phyloP scores from a whole-genome alignment of 2,329 filamentous ascomycete genomes.

The Sarocladium brachiariae region DNA sequence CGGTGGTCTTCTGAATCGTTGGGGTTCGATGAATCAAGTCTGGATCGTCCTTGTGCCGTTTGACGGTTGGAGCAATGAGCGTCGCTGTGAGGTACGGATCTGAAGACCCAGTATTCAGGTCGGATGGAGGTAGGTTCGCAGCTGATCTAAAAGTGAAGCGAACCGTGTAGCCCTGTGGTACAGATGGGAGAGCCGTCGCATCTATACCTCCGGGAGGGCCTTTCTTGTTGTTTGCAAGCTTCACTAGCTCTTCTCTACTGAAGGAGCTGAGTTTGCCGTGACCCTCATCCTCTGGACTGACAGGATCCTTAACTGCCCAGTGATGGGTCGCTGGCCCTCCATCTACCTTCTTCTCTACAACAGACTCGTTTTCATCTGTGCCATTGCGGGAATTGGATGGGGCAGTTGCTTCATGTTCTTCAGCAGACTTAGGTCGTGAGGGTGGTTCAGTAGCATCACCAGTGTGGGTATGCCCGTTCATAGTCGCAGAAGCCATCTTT shows the following conservation, averaged over 20 bases:
- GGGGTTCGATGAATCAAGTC: slow-evolving; percentile 66
- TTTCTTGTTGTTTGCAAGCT: slow-evolving; percentile 15
- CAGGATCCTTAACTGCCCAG: not conserved
- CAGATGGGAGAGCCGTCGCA: slow-evolving; percentile 65
- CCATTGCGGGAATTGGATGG: not conserved
- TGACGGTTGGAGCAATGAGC: slow-evolving; percentile 62
- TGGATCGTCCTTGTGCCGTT: slow-evolving; percentile 81
- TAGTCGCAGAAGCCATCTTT: slow-evolving; percentile 1
- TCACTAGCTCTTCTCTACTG: not conserved
- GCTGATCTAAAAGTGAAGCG: slow-evolving; percentile 80
- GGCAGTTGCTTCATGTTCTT: not conserved
- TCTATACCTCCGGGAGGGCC: slow-evolving; percentile 72
- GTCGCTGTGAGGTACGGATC: slow-evolving; percentile 79
- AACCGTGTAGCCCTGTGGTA: slow-evolving; percentile 73
- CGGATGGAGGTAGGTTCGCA: slow-evolving; percentile 72
- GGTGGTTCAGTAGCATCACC: not conserved
- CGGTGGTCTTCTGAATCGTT: slow-evolving; percentile 63
- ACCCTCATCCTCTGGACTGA: not conserved
- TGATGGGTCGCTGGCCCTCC: not conserved
- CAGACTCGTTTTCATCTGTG: no score
- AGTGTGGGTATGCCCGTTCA: not conserved
- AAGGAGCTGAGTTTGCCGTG: not conserved
- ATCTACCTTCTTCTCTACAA: not conserved
- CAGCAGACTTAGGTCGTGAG: not conserved
- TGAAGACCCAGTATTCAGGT: slow-evolving; percentile 68